phyloP scores from a whole-genome alignment of 2,329 filamentous ascomycete species.

The Clarireedia monteithiana region DNA sequence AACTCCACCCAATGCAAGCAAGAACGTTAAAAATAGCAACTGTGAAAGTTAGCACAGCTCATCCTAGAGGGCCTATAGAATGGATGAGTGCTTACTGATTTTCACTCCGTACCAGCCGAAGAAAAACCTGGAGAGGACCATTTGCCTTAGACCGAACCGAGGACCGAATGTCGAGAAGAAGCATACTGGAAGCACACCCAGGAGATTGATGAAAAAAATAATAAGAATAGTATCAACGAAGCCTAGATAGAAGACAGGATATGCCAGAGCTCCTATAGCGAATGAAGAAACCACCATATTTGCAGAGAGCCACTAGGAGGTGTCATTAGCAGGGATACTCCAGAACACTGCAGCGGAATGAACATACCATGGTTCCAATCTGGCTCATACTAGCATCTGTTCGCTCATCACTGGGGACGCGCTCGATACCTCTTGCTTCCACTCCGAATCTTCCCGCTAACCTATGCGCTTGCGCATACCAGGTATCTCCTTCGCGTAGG shows the following conservation, averaged over 20 bases:
- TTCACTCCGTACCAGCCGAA: slow-evolving; percentile 68
- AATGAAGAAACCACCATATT: slow-evolving; percentile 74
- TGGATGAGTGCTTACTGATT: slow-evolving; percentile 39
- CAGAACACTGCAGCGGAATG: background rate
- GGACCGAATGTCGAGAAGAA: slow-evolving; percentile 75
- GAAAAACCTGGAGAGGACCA: slow-evolving; percentile 72
- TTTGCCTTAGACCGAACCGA: slow-evolving; percentile 66
- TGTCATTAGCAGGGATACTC: background rate
- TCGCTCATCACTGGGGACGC: slow-evolving; percentile 62
- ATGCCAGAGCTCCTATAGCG: slow-evolving; percentile 63
- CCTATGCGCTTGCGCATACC: slow-evolving; percentile 52
- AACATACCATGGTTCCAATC: slow-evolving; percentile 61
- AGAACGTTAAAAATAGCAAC: slow-evolving; percentile 65
- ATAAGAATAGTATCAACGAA: slow-evolving; percentile 66
- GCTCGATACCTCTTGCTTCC: slow-evolving; percentile 69
- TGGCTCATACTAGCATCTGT: slow-evolving; percentile 58
- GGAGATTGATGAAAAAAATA: slow-evolving; percentile 67
- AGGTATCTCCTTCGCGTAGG: slow-evolving; percentile 47
- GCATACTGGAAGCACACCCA: slow-evolving; percentile 64
- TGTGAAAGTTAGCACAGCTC: slow-evolving; percentile 19
- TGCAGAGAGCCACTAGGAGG: slow-evolving; percentile 60
- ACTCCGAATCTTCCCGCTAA: slow-evolving; percentile 58
- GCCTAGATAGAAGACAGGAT: slow-evolving; percentile 61
- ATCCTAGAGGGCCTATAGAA: background rate
- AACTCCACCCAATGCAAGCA: slow-evolving; percentile 66